Base-by-base conservation (phyloP, 2,329 filamentous ascomycete species). In the Lecanosticta acicola region DNA sequence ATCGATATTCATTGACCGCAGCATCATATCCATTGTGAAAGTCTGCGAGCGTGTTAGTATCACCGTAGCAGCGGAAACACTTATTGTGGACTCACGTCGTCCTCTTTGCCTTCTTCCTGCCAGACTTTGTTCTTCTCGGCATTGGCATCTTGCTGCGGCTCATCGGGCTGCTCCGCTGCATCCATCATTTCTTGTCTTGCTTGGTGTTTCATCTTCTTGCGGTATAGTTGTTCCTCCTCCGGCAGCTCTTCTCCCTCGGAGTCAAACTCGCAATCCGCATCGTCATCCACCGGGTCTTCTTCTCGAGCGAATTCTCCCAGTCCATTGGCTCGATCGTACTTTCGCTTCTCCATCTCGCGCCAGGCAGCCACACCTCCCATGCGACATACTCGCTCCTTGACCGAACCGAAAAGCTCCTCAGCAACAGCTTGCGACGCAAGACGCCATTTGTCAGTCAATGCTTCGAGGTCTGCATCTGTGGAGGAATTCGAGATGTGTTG, bases 21-120 rank as follows among this genome's bases (percentile, higher is more conserved):
- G 71, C 82, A 85, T 85, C 74, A 79, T 79, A 39, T 77, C 79
- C 75, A 86, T 83, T 10, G 80, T 84, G 57, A 85, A 84, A 10
- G 74, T 75, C 79, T 81, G 54, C 4, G 34, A 7, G 29, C 2
- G 19, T n/a, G 43, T 51, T 8, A 46, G 48, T 37, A 29, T 39
- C 3, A 3, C 26, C 11, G 32, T 18, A 37, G 24, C 8, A 17
- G 19, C 24, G 17, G 48, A n/a, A n/a, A n/a, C n/a, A n/a, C n/a
- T n/a, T n/a, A n/a, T n/a, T n/a, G n/a, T 29, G 24, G 11, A 64
- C 64, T 65, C 50, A 68, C 68, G 66, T 69, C 66, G 53, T 69
- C 63, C 44, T 69, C 69, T 45, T 62, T 65, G 19, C 63, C 58
- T 14, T 58, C 56, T 45, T 63, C 58, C 46, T 59, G 48, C 59